phyloP scores from a whole-genome alignment of 257 asterid species.

The Fraxinus quadrangulata region DNA sequence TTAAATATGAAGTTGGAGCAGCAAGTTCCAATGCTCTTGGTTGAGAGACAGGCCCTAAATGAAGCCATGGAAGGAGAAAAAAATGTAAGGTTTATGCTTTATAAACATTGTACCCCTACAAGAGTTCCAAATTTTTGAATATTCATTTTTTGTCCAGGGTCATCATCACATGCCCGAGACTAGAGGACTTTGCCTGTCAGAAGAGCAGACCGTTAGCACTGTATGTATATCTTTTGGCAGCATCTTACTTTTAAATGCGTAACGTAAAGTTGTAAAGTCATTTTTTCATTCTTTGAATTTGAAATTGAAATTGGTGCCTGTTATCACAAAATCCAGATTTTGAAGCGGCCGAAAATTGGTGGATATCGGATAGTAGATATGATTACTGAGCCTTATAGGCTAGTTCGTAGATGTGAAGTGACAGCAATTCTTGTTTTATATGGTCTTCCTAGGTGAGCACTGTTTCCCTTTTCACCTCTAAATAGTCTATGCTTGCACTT shows the following conservation, averaged over 20 bases:
- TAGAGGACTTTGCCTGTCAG: conserved; percentile 92
- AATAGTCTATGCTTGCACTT: conserved; percentile 6
- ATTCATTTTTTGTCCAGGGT: conserved; percentile 50
- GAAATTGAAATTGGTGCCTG: conserved; percentile 3
- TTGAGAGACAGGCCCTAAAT: conserved; percentile 92
- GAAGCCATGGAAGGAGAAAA: conserved; percentile 99
- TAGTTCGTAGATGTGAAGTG: conserved; percentile 82
- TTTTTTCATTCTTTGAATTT: background rate
- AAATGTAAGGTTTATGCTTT: conserved; percentile 48
- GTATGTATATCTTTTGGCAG: conserved; percentile 42
- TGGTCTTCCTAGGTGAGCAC: conserved; percentile 88
- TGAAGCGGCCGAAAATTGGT: conserved; percentile 80
- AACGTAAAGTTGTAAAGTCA: background rate
- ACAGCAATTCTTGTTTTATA: conserved; percentile 91
- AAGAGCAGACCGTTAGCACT: conserved; percentile 87
- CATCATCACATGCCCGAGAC: conserved; percentile 93
- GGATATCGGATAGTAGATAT: conserved; percentile 76
- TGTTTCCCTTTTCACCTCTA: background rate
- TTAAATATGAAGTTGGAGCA: conserved; percentile 95
- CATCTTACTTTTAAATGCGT: background rate
- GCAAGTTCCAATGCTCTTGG: conserved; percentile 91
- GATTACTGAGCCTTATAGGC: conserved; percentile 89
- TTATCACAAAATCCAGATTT: conserved; percentile 51
- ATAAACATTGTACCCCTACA: background rate
- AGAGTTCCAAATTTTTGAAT: conserved; percentile 9